Conservation (phyloP, 164 flowering plant species). For the Cinnamomum micranthum region DNA sequence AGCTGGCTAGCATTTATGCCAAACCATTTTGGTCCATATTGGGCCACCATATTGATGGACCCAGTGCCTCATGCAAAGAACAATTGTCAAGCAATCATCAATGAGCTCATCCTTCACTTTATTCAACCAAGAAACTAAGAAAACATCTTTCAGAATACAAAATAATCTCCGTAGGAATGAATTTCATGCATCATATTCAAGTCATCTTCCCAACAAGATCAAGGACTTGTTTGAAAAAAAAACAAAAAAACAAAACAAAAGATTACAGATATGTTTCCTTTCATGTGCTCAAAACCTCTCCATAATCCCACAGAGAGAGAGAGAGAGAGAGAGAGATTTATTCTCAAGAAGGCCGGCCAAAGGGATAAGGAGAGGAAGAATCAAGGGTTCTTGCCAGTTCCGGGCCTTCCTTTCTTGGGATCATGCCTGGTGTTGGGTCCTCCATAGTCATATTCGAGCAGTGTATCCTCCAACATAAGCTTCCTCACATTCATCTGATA, state of each 20-base stretch:
- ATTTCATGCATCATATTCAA: too few relatives aligned
- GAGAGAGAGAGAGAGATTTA: neutral
- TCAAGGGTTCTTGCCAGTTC: conserved; percentile 12
- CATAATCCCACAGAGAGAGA: neutral
- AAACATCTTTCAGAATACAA: too few relatives aligned
- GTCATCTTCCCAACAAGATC: neutral
- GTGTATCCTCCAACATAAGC: conserved; percentile 9
- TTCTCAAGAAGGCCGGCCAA: neutral
- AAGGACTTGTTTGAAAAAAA: neutral
- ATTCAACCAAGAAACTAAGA: too few relatives aligned
- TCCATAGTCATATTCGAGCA: conserved; percentile 26
- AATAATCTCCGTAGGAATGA: too few relatives aligned
- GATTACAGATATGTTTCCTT: too few relatives aligned
- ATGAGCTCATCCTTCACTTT: too few relatives aligned
- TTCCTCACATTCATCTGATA: conserved; percentile 17
- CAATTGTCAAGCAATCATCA: too few relatives aligned
- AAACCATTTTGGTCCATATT: too few relatives aligned
- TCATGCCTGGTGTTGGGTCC: conserved; percentile 22
- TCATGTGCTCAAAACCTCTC: neutral
- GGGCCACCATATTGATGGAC: too few relatives aligned
- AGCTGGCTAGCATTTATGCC: too few relatives aligned
- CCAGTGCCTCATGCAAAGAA: too few relatives aligned
- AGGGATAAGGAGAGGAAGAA: neutral
- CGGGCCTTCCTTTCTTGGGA: conserved; percentile 19
- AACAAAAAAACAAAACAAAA: too few relatives aligned